Percentiles rank a stretch among this genome's conserved stretches.
Evolutionary conservation across 2,329 filamentous ascomycete genomes (phyloP).

Genomic region (Huntiella savannae): DNA sequence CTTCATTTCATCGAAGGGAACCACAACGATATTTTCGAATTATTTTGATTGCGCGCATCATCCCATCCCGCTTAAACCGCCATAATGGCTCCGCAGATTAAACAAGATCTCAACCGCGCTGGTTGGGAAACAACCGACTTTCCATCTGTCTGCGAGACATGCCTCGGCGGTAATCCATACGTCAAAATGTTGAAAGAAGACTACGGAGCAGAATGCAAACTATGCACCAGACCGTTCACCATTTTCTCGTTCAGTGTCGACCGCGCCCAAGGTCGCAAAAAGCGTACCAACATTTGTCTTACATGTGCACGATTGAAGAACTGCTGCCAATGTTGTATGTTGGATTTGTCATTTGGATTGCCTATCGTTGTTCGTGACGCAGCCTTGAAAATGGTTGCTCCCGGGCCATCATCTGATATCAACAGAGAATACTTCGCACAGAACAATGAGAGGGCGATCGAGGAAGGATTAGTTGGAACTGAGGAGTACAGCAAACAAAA

Average conservation of each 20-base stretch:
- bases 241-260: conserved; percentile 90
- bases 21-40: neutral
- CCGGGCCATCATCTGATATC: conserved; percentile 76
- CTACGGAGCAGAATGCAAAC: conserved; percentile 69
- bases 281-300: conserved; percentile 85
- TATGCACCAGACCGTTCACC: conserved; percentile 88
- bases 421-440: conserved; percentile 97
- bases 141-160: conserved; percentile 77
- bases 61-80: neutral
- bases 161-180: conserved; percentile 88
- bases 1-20: neutral
- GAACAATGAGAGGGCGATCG: conserved; percentile 87
- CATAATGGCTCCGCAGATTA: conserved; percentile 77
- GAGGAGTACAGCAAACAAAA: conserved; percentile 96
- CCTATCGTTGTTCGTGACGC: conserved; percentile 91
- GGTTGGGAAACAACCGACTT: conserved; percentile 93
- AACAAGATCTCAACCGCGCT: conserved; percentile 84
- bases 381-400: conserved; percentile 91
- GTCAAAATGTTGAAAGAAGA: conserved; percentile 99
- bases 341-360: conserved; percentile 86
- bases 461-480: conserved; percentile 67
- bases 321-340: conserved; percentile 97
- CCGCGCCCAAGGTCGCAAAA: conserved; percentile 69
- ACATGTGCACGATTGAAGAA: conserved; percentile 96
- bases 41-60: neutral